Conservation (phyloP, 495 filamentous ascomycete species). For the Arthonia radiata region DNA sequence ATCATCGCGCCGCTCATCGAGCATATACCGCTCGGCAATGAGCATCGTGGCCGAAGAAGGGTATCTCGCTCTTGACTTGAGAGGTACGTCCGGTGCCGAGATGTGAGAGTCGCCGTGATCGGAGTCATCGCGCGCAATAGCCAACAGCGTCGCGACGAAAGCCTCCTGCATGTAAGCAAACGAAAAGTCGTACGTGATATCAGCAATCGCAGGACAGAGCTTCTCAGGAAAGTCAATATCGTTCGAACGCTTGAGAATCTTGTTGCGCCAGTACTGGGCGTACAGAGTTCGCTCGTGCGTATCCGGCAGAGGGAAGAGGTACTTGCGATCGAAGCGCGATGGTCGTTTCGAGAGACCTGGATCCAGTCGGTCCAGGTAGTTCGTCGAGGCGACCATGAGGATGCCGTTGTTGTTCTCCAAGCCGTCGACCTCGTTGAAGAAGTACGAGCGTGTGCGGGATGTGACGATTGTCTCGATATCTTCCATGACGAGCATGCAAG, state of each 20-base stretch:
- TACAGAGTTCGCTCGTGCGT: conserved; percentile 26
- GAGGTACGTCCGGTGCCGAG: too few species aligned
- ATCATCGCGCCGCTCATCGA: conserved; percentile 11
- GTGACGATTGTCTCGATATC: conserved; percentile 39
- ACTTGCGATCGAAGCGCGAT: conserved; percentile 37
- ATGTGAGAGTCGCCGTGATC: conserved; percentile 6
- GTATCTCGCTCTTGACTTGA: conserved; percentile 8
- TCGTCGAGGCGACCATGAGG: conserved; percentile 38
- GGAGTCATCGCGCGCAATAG: conserved; percentile 13
- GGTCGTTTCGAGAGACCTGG: conserved; percentile 39
- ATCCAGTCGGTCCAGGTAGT: conserved; percentile 25
- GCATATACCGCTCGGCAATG: conserved; percentile 5
- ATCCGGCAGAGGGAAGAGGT: conserved; percentile 14
- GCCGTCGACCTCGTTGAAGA: conserved; percentile 49
- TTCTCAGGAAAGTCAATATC: conserved; percentile 32
- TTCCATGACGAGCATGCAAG: conserved; percentile 32
- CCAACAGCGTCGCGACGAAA: conserved; percentile 32
- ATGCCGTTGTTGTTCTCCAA: conserved; percentile 41
- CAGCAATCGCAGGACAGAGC: conserved; percentile 26
- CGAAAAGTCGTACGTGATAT: conserved; percentile 32
- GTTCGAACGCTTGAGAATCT: conserved; percentile 20
- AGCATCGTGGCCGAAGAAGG: conserved; percentile 5
- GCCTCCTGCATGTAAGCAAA: conserved; percentile 44
- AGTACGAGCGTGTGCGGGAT: conserved; percentile 29
- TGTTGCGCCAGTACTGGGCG: conserved; percentile 28